Evolutionary conservation across 306 rosid species (phyloP), one percentile per base, ranked within the genome.

Genomic region (Luffa aegyptiaca): DNA sequence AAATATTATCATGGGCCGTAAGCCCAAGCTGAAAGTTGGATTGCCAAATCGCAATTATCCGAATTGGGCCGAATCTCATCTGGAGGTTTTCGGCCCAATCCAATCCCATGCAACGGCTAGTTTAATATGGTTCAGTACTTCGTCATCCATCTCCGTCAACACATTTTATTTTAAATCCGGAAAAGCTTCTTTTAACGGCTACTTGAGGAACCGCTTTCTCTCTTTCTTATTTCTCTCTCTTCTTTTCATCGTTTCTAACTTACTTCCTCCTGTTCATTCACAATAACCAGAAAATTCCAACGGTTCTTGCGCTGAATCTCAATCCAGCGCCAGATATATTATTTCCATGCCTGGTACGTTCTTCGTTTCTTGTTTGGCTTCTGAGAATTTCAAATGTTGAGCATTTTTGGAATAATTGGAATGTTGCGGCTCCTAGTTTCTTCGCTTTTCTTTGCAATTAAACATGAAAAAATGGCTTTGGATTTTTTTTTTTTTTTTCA

Each of bases 271-370:
- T 55, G 44, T 62, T 74, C 81, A 37, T 77, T 65, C 77, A 72
- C 84, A 74, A 39, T 66, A 75, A 78, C 77, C 79, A 37, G 76
- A 69, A 81, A 76, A 81, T 73, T 64, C 64, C 75, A 75, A 68
- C 74, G 72, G 39, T 62, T 26, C 74, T 80, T 70, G 46, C 74
- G 61, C n/a, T 33, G 12, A 75, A 9, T 48, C 79, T 21, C 58
- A 66, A 55, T 17, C 62, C 31, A 42, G 86, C 77, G 88, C 31
- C 48, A 83, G 76, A 45, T 81, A 75, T 75, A 3, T 83, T 51
- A 73, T 21, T 82, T 53, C 48, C 42, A 41, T 35, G 79, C 79
- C 87, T 83, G 89, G 94, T 90, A 80, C 55, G 37, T 86, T 84
- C 62, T 76, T 80, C 81, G 51, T 75, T 63, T 53, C n/a, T 75